phyloP scores from a whole-genome alignment of 2,329 filamentous ascomycete species.

The Aureobasidium uvarum region DNA sequence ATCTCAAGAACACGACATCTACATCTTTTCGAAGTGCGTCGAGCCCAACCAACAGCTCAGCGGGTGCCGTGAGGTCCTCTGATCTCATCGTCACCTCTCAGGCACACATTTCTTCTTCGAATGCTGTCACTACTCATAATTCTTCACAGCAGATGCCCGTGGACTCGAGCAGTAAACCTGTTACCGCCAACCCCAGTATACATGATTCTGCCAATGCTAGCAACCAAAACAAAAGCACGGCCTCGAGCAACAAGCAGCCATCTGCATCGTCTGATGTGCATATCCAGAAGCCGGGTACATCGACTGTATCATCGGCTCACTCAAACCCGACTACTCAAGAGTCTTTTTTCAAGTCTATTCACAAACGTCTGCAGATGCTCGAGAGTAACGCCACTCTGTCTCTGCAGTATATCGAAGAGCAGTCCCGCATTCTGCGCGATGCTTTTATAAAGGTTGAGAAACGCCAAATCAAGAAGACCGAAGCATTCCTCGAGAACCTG shows the following conservation, averaged over 20 bases:
- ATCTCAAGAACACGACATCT: not conserved
- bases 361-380: slow-evolving; percentile 85
- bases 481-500: slow-evolving; percentile 75
- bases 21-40: not conserved
- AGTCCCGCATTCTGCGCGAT: slow-evolving; percentile 85
- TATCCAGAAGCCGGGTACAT: slow-evolving; percentile 8
- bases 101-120: not conserved
- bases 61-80: not conserved
- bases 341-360: slow-evolving; percentile 95
- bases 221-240: not conserved
- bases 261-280: not conserved
- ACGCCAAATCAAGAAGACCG: slow-evolving; percentile 79
- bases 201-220: not conserved
- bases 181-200: not conserved
- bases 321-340: slow-evolving; percentile 65
- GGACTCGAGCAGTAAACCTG: not conserved
- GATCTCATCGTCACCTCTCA: slow-evolving; percentile 2
- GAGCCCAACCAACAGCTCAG: not conserved
- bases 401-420: slow-evolving; percentile 93
- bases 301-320: slow-evolving; percentile 18
- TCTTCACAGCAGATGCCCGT: not conserved
- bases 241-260: not conserved
- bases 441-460: slow-evolving; percentile 85
- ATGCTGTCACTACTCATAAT: not conserved
- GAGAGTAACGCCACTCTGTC: slow-evolving; percentile 92